These are phyloP conservation scores for Grosmannia serpens DNA, from an alignment of 2,329 filamentous ascomycete species.

Conservation along the genomic window DNA sequence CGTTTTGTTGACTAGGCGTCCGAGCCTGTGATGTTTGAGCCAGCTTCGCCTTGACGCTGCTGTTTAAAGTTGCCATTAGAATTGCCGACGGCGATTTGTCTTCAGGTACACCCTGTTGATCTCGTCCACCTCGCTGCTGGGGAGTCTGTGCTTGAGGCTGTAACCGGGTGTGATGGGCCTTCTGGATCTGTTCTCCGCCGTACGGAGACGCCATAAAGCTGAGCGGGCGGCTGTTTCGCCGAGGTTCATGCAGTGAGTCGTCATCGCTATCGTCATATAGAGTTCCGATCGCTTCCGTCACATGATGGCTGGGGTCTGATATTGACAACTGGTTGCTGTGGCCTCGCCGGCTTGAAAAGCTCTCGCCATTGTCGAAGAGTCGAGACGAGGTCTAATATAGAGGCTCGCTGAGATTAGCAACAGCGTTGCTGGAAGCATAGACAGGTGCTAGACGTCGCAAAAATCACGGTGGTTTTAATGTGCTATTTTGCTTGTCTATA, in stretches of 20 bases:
- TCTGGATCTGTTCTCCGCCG: conserved; percentile 38
- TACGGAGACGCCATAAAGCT: conserved; percentile 59
- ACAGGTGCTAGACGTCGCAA: not conserved
- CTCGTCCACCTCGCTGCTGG: conserved; percentile 14
- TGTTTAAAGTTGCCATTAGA: conserved; percentile 14
- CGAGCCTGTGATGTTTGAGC: conserved; percentile 26
- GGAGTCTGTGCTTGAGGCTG: not conserved
- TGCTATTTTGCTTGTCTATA: no score
- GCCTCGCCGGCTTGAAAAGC: conserved; percentile 46
- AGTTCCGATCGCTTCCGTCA: conserved; percentile 86
- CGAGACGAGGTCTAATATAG: conserved; percentile 42
- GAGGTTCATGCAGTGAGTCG: conserved; percentile 34
- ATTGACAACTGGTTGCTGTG: conserved; percentile 52
- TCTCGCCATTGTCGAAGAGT: conserved; percentile 44
- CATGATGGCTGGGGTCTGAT: conserved; percentile 85
- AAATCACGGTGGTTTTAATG: not conserved
- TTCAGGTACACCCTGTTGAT: not conserved
- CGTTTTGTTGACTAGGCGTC: conserved; percentile 28
- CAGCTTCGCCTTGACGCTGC: conserved; percentile 27
- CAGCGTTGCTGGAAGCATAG: not conserved
- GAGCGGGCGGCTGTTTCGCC: conserved; percentile 51
- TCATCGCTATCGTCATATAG: conserved; percentile 73
- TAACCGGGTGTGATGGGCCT: conserved; percentile 6
- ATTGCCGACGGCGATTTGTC: not conserved
- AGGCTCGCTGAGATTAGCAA: not conserved